Percentiles rank a stretch among this genome's conserved stretches.
These are phyloP conservation scores for Thermothielavioides terrestris DNA, from an alignment of 495 filamentous ascomycete species.

Conservation along the genomic window DNA sequence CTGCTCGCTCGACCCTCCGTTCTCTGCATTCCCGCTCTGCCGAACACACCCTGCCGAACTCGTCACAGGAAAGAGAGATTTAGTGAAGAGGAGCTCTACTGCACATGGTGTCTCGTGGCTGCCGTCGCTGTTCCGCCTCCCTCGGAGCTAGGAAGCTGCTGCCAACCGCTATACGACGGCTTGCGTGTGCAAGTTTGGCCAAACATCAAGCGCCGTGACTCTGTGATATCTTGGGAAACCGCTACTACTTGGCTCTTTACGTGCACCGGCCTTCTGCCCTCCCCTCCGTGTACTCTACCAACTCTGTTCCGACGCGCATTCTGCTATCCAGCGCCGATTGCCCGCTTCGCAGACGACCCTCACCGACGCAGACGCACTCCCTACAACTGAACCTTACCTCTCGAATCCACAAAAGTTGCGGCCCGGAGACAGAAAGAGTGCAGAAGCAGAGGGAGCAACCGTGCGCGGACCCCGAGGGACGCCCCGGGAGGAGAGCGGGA, in stretches of 20 bases:
- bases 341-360: not conserved
- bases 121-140: not conserved
- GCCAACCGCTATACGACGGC: not conserved
- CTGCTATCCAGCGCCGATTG: too few relatives aligned
- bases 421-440: not conserved
- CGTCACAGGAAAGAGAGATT: not conserved
- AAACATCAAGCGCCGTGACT: not conserved
- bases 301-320: too few relatives aligned
- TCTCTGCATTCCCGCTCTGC: not conserved
- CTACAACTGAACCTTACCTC: not conserved
- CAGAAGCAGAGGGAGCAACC: not conserved
- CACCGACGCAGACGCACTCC: not conserved
- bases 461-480: not conserved
- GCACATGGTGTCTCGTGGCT: not conserved
- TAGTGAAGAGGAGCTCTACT: not conserved
- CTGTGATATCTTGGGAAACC: too few relatives aligned
- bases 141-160: not conserved
- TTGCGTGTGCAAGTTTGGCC: not conserved
- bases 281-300: too few relatives aligned
- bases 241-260: too few relatives aligned
- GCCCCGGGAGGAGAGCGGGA: conserved; percentile 13
- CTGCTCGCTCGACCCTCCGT: not conserved
- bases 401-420: not conserved
- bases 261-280: too few relatives aligned
- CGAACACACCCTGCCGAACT: not conserved